A percentile compares a stretch with the other conserved stretches of the same genome.
These are phyloP conservation scores for Septoria petroselini DNA, from an alignment of 2,329 filamentous ascomycete genomes.

Conservation along the genomic window DNA sequence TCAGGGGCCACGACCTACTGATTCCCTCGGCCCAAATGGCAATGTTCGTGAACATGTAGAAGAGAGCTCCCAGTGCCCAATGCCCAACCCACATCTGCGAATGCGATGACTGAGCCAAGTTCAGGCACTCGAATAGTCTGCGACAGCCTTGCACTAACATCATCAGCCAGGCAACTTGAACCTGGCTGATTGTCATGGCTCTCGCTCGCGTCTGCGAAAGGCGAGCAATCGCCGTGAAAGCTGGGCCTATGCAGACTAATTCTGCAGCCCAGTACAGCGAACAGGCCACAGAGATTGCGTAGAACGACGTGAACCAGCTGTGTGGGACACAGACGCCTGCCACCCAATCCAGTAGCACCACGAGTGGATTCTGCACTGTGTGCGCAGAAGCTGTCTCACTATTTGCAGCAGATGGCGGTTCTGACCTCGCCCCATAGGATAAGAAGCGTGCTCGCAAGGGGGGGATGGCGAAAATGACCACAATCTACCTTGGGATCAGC, in stretches of 20 bases:
- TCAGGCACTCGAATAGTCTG: slow-evolving; percentile 71
- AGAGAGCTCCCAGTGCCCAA: slow-evolving; percentile 73
- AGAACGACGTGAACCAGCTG: slow-evolving; percentile 86
- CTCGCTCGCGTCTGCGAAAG: slow-evolving; percentile 24
- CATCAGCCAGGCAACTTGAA: slow-evolving; percentile 65
- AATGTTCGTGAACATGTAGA: slow-evolving; percentile 71
- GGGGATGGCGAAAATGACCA: slow-evolving; percentile 52
- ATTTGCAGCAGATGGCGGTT: slow-evolving; percentile 19
- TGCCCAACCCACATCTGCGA: slow-evolving; percentile 83
- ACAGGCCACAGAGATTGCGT: slow-evolving; percentile 65
- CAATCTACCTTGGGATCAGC: slow-evolving; percentile 42
- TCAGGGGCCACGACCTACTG: slow-evolving; percentile 49
- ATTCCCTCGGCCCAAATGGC: slow-evolving; percentile 82
- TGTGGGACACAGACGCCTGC: slow-evolving; percentile 70
- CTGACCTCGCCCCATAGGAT: slow-evolving; percentile 55
- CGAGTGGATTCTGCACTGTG: neutral
- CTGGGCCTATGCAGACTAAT: slow-evolving; percentile 53
- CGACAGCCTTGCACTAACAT: slow-evolving; percentile 73
- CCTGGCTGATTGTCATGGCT: slow-evolving; percentile 60
- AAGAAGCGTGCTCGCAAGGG: slow-evolving; percentile 56
- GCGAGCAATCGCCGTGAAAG: slow-evolving; percentile 51
- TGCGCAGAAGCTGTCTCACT: neutral
- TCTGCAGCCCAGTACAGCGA: slow-evolving; percentile 68
- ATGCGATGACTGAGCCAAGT: slow-evolving; percentile 62
- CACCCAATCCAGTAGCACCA: slow-evolving; percentile 43